Evolutionary conservation across 257 asterid species (phyloP), one percentile per base, ranked within the genome.

Genomic region (Nicotiana attenuata): DNA sequence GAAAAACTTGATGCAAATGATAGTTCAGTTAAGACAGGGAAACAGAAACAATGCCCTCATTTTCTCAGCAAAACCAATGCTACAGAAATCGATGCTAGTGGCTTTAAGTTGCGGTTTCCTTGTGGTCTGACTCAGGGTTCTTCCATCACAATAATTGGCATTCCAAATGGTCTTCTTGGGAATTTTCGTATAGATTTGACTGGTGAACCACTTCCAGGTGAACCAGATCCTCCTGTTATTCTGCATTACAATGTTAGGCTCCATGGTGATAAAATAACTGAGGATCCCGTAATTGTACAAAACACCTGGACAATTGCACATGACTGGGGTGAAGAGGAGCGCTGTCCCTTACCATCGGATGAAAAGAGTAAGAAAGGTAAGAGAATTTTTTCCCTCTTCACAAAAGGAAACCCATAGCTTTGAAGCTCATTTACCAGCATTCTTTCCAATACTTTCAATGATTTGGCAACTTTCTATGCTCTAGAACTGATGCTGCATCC

Each of bases 301-400:
- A 96, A 96, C 88, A 92, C 98, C 26, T 96, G 98, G 99, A 92
- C 97, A n/a, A 83, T 90, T 87, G 94, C 93, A 80, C 97, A 85
- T 87, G 98, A 93, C 87, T 96, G 99, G 99, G 99, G 98, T 66
- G 94, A 90, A 45, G 99, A 96, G 90, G 97, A 94, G 83, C 97
- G 98, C 2, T 96, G 99, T 82, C 98, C 99, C 7, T 83, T 91
- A 80, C 89, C 94, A 20, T 86, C 87, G 6, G 88, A 82, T 31
- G 96, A 90, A 83, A 89, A 90, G 78, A 90, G 80, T 75, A 92
- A 87, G 85, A 93, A 92, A 88, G 99, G 98, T 93, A 89, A 29
- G 16, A 7, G 3, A 5, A 61, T 20, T 47, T 63, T 65, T n/a
- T 52, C 57, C 35, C 68, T 77, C 28, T 24, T 45, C 35, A 5